phyloP scores from a whole-genome alignment of 2,329 filamentous ascomycete genomes.

The Fusarium globosum region DNA sequence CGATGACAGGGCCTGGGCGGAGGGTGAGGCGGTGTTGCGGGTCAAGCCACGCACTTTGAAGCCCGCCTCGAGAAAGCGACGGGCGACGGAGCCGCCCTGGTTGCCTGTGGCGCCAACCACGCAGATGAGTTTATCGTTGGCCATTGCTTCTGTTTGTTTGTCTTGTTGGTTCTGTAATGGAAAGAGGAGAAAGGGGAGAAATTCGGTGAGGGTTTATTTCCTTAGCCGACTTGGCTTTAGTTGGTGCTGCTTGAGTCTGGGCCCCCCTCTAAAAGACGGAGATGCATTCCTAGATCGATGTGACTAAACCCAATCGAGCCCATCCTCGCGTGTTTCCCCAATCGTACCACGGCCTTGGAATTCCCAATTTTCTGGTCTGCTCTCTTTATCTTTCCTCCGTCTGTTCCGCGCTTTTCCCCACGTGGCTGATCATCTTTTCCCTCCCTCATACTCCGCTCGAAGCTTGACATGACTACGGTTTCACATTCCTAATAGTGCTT shows the following conservation, averaged over 20 bases:
- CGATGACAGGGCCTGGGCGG: constrained; percentile 53
- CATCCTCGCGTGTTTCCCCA: not conserved
- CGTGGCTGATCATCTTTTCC: not conserved
- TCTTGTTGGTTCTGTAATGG: not conserved
- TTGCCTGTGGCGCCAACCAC: constrained; percentile 62
- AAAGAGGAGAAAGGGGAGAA: not conserved
- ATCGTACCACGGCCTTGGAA: not conserved
- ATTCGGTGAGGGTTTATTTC: not conserved
- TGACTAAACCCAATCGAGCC: not conserved
- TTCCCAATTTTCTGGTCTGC: not conserved
- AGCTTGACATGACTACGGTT: not conserved
- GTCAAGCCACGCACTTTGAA: constrained; percentile 62
- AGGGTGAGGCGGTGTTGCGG: constrained; percentile 55
- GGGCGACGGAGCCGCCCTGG: constrained; percentile 65
- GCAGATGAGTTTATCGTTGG: constrained; percentile 52
- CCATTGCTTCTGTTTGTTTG: not conserved
- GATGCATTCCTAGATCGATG: not conserved
- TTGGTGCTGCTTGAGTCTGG: not conserved
- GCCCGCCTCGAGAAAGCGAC: constrained; percentile 55
- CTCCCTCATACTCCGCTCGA: not conserved
- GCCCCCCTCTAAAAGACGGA: not conserved
- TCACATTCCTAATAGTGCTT: not conserved
- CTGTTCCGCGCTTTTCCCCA: not conserved
- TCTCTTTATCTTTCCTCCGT: not conserved
- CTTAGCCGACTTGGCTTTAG: not conserved